A percentile compares a stretch with the other conserved stretches of the same genome.
Evolutionary conservation across 148 eudicot genomes (phyloP).

Genomic region (Rhododendron griersonianum): DNA sequence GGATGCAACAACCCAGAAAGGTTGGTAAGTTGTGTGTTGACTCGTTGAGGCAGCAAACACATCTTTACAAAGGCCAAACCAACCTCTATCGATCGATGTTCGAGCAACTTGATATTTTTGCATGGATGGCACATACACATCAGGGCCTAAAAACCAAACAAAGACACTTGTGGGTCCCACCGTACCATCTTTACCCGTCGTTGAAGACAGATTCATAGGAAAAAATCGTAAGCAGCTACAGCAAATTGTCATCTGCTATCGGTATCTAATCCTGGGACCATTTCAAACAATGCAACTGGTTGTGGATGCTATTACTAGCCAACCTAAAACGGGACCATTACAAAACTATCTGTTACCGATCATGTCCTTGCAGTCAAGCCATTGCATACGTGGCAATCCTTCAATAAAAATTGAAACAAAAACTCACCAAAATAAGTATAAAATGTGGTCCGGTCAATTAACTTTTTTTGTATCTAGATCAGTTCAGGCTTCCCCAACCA

Average conservation of each 20-base stretch:
- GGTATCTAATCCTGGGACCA: neutral
- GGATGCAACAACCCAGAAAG: neutral
- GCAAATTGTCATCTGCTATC: neutral
- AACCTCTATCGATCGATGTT: neutral
- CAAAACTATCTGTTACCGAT: neutral
- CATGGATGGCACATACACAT: neutral
- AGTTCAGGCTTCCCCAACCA: neutral
- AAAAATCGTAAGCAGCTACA: neutral
- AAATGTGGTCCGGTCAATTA: neutral
- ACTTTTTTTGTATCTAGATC: neutral
- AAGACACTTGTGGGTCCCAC: neutral
- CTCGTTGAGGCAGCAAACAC: neutral
- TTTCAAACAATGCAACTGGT: neutral
- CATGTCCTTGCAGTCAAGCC: neutral
- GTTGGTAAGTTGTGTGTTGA: neutral
- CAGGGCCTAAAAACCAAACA: neutral
- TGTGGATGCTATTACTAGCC: neutral
- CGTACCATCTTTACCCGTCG: neutral
- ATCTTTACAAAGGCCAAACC: neutral
- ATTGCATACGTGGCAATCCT: neutral
- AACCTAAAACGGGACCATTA: neutral
- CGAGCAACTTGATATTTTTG: neutral
- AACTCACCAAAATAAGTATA: neutral
- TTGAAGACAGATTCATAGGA: neutral
- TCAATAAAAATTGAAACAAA: neutral